A percentile compares a stretch with the other conserved stretches of the same genome.
These are phyloP conservation scores for Nematocida minor DNA, from an alignment of 371 early-diverging fungal species.

Conservation along the genomic window DNA sequence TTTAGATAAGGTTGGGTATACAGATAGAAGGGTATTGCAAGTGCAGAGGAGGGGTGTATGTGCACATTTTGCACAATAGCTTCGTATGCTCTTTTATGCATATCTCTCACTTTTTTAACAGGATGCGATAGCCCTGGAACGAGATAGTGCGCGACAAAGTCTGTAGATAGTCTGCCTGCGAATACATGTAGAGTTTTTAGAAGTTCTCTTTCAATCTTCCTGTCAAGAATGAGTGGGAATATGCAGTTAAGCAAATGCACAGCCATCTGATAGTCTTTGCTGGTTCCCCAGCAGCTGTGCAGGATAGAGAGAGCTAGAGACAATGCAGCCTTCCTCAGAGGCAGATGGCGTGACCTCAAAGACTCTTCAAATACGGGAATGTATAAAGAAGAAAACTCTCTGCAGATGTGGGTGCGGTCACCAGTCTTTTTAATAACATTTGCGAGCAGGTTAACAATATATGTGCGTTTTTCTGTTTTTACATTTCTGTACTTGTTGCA, in stretches of 20 bases:
- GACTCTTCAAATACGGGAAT: background rate
- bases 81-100: background rate
- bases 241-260: constrained; percentile 26
- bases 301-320: background rate
- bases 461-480: background rate
- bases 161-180: constrained; percentile 7
- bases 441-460: background rate
- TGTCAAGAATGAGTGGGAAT: constrained; percentile 10
- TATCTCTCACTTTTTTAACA: background rate
- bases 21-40: background rate
- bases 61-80: too few relatives aligned
- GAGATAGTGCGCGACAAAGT: constrained; percentile 16
- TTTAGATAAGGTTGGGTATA: too few relatives aligned
- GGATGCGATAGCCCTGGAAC: constrained; percentile 1
- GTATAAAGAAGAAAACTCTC: background rate
- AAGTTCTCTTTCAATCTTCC: background rate
- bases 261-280: background rate
- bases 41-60: too few relatives aligned
- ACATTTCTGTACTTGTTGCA: background rate
- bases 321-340: background rate
- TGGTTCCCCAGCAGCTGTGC: background rate
- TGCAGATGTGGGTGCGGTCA: background rate
- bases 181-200: background rate
- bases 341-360: background rate
- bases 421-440: background rate